These are phyloP conservation scores for Davidsoniella australis DNA, from an alignment of 2,329 filamentous ascomycete genomes.

Conservation along the genomic window DNA sequence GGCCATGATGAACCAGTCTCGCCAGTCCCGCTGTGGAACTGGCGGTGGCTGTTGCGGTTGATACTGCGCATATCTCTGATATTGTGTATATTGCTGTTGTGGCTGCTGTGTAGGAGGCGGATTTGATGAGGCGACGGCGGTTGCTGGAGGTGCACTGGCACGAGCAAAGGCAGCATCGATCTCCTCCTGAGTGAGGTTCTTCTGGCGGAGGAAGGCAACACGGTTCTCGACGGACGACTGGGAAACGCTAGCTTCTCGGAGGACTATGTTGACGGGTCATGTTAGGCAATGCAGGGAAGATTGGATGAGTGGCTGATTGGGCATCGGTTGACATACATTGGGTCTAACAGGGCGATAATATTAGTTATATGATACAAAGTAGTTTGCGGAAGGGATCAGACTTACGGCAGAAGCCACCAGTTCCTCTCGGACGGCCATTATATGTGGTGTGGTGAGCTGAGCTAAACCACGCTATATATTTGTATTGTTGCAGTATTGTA, in stretches of 20 bases:
- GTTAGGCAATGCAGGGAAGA: slow-evolving; percentile 14
- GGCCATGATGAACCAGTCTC: slow-evolving; percentile 99
- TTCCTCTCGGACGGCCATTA: slow-evolving; percentile 84
- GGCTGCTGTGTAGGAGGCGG: slow-evolving; percentile 19
- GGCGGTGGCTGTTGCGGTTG: slow-evolving; percentile 27
- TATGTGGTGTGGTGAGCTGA: neutral
- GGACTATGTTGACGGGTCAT: slow-evolving; percentile 38
- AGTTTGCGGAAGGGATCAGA: slow-evolving; percentile 12
- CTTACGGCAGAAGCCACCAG: slow-evolving; percentile 65
- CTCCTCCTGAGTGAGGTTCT: slow-evolving; percentile 94
- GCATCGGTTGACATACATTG: slow-evolving; percentile 24
- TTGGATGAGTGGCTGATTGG: slow-evolving; percentile 1
- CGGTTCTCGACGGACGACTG: slow-evolving; percentile 83
- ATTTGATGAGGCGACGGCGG: slow-evolving; percentile 39
- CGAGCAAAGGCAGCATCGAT: slow-evolving; percentile 70
- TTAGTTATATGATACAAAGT: neutral
- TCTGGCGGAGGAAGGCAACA: slow-evolving; percentile 82
- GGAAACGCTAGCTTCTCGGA: slow-evolving; percentile 85
- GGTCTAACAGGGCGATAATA: slow-evolving; percentile 17
- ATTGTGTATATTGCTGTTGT: slow-evolving; percentile 26
- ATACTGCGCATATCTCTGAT: slow-evolving; percentile 31
- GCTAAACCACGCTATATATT: neutral
- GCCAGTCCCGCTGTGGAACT: slow-evolving; percentile 74
- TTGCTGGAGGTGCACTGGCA: slow-evolving; percentile 57
- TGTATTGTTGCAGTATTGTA: neutral